Evolutionary conservation across 208 protist genomes (phyloP), one percentile per base, ranked within the genome.

Genomic region (Herpetomonas tarakana): DNA sequence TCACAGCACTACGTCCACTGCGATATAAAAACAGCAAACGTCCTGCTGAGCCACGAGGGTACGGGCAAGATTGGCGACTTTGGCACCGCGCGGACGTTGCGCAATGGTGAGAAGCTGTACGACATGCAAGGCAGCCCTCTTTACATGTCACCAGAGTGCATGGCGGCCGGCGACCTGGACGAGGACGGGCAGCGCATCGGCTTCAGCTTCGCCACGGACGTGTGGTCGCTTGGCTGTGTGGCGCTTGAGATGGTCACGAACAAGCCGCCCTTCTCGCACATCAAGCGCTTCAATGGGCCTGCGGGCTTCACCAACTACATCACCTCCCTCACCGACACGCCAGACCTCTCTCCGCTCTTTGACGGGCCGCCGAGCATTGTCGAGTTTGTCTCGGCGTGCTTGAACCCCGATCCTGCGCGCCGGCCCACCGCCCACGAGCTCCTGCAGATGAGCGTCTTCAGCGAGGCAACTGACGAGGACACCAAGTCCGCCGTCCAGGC

Each of bases 11-110:
- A 94, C 74, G 87, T 97, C 3, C 94, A 98, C 62, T 58, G 91
- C 58, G 94, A 98, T 68, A 85, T 98, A 56, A 98, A 98, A 71
- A 92, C 92, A 0, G 87, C 86, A 24, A 98, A 98, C 71, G 73
- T 97, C 16, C 83, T 98, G 52, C 68, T 98, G 16, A 82, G 75
- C 19, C 47, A 49, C 25, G 83, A 94, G 4, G 88, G 83, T 28
- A 78, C 72, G 39, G 78, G 75, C 51, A 96, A 96, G 70, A 94
- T 98, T 50, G 92, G 87, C 24, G 94, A 98, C 66, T 96, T 98
- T 62, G 94, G 94, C 14, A 93, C 84, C 22, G 91, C 89, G 3
- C 71, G 76, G n/a, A 62, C 68, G 19, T 64, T 97, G 29, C 54
- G 55, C 12, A 47, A 71, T 0, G 86, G 80, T 3, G 77, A 92